A percentile compares a stretch with the other conserved stretches of the same genome.
Evolutionary conservation across 2,329 filamentous ascomycete species (phyloP).

Genomic region (Scolecobasidium constrictum): DNA sequence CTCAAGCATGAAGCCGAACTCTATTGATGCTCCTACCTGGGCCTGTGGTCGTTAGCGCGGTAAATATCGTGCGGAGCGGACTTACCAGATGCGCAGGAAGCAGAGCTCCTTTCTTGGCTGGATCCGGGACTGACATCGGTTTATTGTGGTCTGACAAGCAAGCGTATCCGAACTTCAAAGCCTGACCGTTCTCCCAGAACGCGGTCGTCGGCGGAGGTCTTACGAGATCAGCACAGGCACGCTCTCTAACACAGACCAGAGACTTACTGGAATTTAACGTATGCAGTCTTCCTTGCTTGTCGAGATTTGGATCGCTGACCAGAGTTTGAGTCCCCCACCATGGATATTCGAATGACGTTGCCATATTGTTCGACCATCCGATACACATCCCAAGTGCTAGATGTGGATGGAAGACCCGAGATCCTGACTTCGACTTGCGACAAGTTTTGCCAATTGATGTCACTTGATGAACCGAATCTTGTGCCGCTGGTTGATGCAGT

Average conservation of each 20-base stretch:
- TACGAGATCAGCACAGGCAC: neutral
- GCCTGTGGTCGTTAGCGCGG: too few species aligned
- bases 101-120: neutral
- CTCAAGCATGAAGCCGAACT: neutral
- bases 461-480: neutral
- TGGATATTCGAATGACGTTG: too few species aligned
- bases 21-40: too few species aligned
- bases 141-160: neutral
- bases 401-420: neutral
- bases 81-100: constrained; percentile 3
- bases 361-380: neutral
- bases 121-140: neutral
- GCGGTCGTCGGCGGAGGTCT: constrained; percentile 5
- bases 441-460: neutral
- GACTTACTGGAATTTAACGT: constrained; percentile 5
- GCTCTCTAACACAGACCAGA: neutral
- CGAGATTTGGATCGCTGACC: neutral
- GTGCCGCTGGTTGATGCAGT: too few species aligned
- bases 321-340: too few species aligned
- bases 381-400: constrained; percentile 5
- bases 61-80: too few species aligned
- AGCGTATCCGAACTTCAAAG: neutral
- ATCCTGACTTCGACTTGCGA: neutral
- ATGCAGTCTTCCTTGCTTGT: neutral
- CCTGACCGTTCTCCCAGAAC: neutral